Conservation (phyloP, 2,329 filamentous ascomycete genomes). For the Epicoccum sorghinum region DNA sequence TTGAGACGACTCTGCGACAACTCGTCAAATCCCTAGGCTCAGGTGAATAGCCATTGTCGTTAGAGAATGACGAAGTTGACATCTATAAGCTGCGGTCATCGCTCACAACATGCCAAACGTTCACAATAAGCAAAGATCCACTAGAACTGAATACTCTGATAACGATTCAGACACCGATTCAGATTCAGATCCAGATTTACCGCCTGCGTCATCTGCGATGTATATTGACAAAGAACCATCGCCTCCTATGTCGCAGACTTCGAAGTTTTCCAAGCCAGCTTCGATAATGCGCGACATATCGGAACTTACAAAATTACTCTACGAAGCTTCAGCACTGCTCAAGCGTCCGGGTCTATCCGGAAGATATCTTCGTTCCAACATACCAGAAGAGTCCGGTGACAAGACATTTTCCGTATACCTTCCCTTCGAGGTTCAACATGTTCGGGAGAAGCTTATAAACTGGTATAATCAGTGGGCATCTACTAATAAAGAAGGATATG, state of each 20-base stretch:
- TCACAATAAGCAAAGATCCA: no score
- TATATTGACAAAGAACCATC: no score
- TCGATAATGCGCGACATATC: neutral
- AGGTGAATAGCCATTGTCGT: neutral
- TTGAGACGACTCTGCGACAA: neutral
- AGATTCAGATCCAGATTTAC: neutral
- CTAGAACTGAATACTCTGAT: no score
- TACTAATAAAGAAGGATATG: neutral
- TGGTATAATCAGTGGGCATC: neutral
- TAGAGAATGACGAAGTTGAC: no score
- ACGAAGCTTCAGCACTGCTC: neutral
- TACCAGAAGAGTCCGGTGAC: neutral
- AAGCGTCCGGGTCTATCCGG: neutral
- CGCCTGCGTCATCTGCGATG: neutral
- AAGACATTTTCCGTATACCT: neutral
- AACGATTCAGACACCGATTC: no score
- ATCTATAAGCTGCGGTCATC: no score
- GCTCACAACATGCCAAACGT: no score
- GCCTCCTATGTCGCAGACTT: neutral
- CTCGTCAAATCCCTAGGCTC: neutral
- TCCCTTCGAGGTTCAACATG: neutral
- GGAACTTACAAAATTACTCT: neutral
- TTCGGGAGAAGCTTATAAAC: neutral
- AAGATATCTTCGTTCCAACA: neutral
- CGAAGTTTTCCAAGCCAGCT: neutral